phyloP scores from a whole-genome alignment of 2,329 filamentous ascomycete species.

The Seiridium cupressi region DNA sequence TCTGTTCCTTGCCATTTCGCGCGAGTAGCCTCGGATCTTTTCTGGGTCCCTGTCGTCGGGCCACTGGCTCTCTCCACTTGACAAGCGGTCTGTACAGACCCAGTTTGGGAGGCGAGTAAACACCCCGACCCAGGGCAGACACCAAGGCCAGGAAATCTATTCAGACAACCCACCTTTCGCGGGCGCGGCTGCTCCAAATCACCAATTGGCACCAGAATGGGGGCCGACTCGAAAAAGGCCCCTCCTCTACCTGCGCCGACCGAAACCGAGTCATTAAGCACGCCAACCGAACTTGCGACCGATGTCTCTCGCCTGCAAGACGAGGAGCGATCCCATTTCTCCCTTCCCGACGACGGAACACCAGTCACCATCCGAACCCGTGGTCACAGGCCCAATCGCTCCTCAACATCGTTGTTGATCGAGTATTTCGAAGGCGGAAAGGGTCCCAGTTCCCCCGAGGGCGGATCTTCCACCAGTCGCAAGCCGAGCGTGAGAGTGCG shows the following conservation, averaged over 20 bases:
- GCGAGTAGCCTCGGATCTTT: not conserved
- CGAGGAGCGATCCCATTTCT: slow-evolving; percentile 72
- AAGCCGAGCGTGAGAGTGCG: slow-evolving; percentile 78
- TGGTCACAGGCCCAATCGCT: slow-evolving; percentile 58
- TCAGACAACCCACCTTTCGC: not conserved
- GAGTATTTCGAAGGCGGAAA: slow-evolving; percentile 91
- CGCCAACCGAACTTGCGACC: slow-evolving; percentile 61
- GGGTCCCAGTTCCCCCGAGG: slow-evolving; percentile 42
- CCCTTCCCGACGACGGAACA: slow-evolving; percentile 81
- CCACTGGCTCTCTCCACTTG: not conserved
- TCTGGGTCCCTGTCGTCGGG: not conserved
- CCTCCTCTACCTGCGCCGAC: slow-evolving; percentile 77
- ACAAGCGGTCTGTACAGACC: slow-evolving; percentile 1
- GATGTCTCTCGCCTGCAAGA: slow-evolving; percentile 60
- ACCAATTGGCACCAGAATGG: slow-evolving; percentile 42
- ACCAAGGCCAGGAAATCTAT: not conserved
- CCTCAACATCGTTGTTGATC: slow-evolving; percentile 88
- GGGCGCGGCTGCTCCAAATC: not conserved
- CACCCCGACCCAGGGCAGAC: not conserved
- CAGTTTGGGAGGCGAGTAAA: slow-evolving; percentile 5
- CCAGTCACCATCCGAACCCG: slow-evolving; percentile 88
- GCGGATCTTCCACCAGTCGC: slow-evolving; percentile 55
- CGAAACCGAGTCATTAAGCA: slow-evolving; percentile 64
- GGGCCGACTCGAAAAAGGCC: slow-evolving; percentile 52
- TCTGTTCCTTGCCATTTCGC: not conserved